Base-by-base conservation (phyloP, 176 grass and related monocot genomes). In the Triticum dicoccoides region DNA sequence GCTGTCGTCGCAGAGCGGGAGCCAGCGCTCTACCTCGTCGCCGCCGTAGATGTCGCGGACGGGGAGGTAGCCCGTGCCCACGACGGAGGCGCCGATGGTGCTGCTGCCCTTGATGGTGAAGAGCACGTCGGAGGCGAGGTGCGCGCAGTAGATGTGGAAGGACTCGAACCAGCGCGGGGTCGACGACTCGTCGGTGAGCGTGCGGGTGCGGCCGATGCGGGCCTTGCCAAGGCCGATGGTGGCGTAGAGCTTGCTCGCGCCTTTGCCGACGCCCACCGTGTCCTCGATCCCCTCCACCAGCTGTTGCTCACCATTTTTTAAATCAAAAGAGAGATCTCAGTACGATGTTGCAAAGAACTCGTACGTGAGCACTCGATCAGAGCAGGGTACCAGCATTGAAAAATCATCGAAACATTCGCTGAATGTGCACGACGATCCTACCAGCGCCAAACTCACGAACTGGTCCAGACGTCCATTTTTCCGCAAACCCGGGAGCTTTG, bases 141-240 rank as follows among this genome's bases (percentile, higher is more conserved):
- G 93, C 1, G 93, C 93, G 66, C 93, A 95, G 78, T 95, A 95
- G 51, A 95, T 87, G 86, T 92, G 93, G 80, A 95, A 95, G 5
- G 90, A 92, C 41, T 95, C 90, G 11, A 58, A 86, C 93, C 90
- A 95, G 5, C 88, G 83, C 1, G 90, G 90, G 25, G 20, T 87
- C 1, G 73, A 17, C 39, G 87, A 69, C 24, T 95, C 93, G 77
- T 88, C 76, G 51, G 51, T 12, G 12, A 95, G 64, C 11, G 42
- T 90, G 27, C 90, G 82, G 24, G 93, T 95, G 54, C 93, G 90
- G 59, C 90, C 90, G 33, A 95, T 80, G 61, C 83, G 90, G 18
- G 93, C 44, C 80, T 90, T 88, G 62, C 73, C 93, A 1, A 95
- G 89, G 2, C 81, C 83, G 23, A 95, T 72, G 15, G 90, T 95